A percentile compares a stretch with the other conserved stretches of the same genome.
Evolutionary conservation across 495 filamentous ascomycete genomes (phyloP).

Genomic region (Achaetomiella virescens): DNA sequence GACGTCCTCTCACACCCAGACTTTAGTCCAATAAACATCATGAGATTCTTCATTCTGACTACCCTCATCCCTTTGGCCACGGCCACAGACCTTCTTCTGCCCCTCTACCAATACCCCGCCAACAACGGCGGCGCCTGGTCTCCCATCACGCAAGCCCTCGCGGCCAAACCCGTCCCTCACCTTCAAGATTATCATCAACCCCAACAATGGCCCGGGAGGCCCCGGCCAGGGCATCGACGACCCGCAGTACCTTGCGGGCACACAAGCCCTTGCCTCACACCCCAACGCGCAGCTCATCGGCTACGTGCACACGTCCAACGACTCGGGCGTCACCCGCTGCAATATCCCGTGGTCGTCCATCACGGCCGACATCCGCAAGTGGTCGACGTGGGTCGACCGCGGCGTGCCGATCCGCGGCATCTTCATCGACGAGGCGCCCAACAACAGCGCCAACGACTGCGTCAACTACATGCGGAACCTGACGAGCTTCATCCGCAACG

Average conservation of each 20-base stretch:
- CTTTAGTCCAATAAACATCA: no score
- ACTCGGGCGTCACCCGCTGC: slow-evolving; percentile 13
- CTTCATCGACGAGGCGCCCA: slow-evolving; percentile 23
- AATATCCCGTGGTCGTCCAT: slow-evolving; percentile 26
- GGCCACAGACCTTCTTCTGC: slow-evolving; percentile 39
- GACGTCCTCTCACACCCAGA: no score
- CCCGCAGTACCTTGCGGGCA: slow-evolving; percentile 13
- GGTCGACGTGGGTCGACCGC: slow-evolving; percentile 36
- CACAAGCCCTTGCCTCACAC: slow-evolving; percentile 37
- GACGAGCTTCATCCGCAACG: slow-evolving; percentile 2
- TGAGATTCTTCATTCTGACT: neutral
- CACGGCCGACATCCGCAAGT: slow-evolving; percentile 35
- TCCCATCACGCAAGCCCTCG: slow-evolving; percentile 31
- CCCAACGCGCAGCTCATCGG: slow-evolving; percentile 42
- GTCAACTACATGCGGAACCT: slow-evolving; percentile 13
- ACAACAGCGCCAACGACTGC: slow-evolving; percentile 10
- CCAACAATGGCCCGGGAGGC: slow-evolving; percentile 40
- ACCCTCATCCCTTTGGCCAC: neutral
- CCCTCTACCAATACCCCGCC: slow-evolving; percentile 46
- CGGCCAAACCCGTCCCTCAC: slow-evolving; percentile 29
- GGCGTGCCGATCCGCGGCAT: slow-evolving; percentile 22
- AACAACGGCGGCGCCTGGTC: slow-evolving; percentile 31
- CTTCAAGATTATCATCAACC: slow-evolving; percentile 45
- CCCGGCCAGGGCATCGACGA: slow-evolving; percentile 13
- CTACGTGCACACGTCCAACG: slow-evolving; percentile 42